Conservation (phyloP, 495 filamentous ascomycete genomes). For the Coniosporium apollinis region DNA sequence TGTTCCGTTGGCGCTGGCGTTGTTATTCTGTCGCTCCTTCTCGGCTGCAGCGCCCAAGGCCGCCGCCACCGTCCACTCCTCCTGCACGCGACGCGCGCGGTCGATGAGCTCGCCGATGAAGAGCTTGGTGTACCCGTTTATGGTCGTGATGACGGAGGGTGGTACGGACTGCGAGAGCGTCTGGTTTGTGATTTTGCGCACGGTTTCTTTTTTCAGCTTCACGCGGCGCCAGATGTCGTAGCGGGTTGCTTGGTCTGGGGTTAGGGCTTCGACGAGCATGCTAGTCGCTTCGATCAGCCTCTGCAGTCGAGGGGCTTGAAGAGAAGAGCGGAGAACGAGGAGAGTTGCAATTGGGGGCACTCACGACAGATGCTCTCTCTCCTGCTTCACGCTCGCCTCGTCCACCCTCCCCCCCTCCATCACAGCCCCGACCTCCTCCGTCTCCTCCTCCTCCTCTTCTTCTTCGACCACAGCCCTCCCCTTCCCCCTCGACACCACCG, state of each 20-base stretch:
- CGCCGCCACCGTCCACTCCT: constrained; percentile 49
- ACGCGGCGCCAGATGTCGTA: constrained; percentile 58
- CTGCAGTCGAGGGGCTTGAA: not conserved
- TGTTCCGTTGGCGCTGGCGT: constrained; percentile 4
- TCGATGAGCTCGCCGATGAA: constrained; percentile 76
- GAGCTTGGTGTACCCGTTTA: constrained; percentile 68
- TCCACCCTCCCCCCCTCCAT: constrained; percentile 45
- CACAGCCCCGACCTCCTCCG: constrained; percentile 37
- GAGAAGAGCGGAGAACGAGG: not conserved
- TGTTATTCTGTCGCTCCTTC: constrained; percentile 2
- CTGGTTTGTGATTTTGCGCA: constrained; percentile 51
- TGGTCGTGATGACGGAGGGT: constrained; percentile 55
- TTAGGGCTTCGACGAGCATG: constrained; percentile 54
- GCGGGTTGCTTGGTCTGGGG: constrained; percentile 47
- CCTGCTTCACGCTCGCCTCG: constrained; percentile 54
- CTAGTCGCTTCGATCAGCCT: constrained; percentile 16
- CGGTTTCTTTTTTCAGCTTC: constrained; percentile 37
- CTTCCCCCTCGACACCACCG: constrained; percentile 25
- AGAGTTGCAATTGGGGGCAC: not conserved
- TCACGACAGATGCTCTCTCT: constrained; percentile 35
- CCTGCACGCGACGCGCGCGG: constrained; percentile 58
- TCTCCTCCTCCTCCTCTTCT: constrained; percentile 37
- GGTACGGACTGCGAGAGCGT: constrained; percentile 79
- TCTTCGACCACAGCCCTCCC: constrained; percentile 27
- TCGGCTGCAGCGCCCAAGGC: constrained; percentile 13